Evolutionary conservation across 352 stramenopile species (phyloP), one percentile per base, ranked within the genome.

Genomic region (Globisporangium canariense): DNA sequence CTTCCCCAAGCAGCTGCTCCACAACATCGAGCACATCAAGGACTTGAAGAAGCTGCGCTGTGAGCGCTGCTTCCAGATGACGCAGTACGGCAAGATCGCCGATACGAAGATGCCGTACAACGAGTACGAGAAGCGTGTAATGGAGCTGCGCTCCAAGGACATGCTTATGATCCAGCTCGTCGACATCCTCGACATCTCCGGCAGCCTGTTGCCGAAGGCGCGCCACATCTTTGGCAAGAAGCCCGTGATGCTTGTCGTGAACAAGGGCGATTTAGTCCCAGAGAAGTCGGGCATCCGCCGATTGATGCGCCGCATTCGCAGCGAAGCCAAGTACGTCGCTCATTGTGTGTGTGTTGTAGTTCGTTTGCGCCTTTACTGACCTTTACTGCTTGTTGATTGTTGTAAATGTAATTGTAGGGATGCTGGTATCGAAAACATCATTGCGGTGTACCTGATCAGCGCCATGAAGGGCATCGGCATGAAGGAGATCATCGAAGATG

Each of bases 131-230:
- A 81, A 91, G 66, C 83, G 91, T 14, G 79, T 96, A n/a, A 77
- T 89, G 68, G 83, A 86, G 73, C 74, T 97, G 30, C 84, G 89
- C 34, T 74, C 86, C 45, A 88, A 93, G 64, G 88, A 97, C 64
- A 78, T 96, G 77, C 81, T 97, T 18, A 92, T 98, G 75, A 81
- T 98, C 56, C 92, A 97, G 69, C 68, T 98, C 8, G 85, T 97
- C 38, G 91, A 98, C 70, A 93, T 98, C 45, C 88, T 98, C 14
- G 91, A 98, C 70, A 97, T 97, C 62, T 81, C 86, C 0, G 90
- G 89, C 25, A 96, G 83, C 70, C 57, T 97, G 65, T 69, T 98
- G 59, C 88, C 86, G 30, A 95, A 96, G 61, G 76, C 86, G 54
- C 77, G 83, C 30, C 76, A 96, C 68, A 65, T 97, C 41, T 91